Percentiles rank a stretch among this genome's conserved stretches.
Evolutionary conservation across 139 green algal genomes (phyloP).

Genomic region (Chlorella ohadii): DNA sequence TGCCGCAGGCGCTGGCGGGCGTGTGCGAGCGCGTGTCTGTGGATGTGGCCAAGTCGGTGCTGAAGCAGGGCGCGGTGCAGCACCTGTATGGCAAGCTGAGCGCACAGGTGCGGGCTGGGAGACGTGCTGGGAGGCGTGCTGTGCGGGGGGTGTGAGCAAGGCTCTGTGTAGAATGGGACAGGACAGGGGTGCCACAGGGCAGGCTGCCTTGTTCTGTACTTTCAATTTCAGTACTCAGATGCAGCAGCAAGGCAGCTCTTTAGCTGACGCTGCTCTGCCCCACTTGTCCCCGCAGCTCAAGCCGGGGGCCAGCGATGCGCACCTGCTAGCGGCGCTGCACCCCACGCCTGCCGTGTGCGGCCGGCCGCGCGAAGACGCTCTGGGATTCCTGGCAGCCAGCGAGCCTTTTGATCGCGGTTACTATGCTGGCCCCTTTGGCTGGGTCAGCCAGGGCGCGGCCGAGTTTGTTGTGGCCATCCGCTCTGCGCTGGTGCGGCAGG

Average conservation of each 20-base stretch:
- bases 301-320: slow-evolving; percentile 21
- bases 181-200: too few species aligned
- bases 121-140: background rate
- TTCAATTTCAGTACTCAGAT: too few species aligned
- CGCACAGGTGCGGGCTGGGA: slow-evolving; percentile 61
- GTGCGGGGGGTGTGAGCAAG: too few species aligned
- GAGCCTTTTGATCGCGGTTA: slow-evolving; percentile 97
- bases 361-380: slow-evolving; percentile 51
- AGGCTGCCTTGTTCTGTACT: background rate
- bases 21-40: slow-evolving; percentile 71
- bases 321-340: slow-evolving; percentile 81
- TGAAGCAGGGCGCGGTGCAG: slow-evolving; percentile 93
- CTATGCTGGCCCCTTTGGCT: slow-evolving; percentile 97
- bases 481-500: slow-evolving; percentile 82
- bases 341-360: slow-evolving; percentile 96
- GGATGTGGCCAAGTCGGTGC: slow-evolving; percentile 89
- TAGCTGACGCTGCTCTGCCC: too few species aligned
- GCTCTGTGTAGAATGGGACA: too few species aligned
- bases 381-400: slow-evolving; percentile 47
- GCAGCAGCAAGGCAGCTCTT: too few species aligned
- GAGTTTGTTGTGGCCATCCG: slow-evolving; percentile 99
- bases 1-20: slow-evolving; percentile 24
- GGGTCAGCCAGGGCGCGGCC: slow-evolving; percentile 77
- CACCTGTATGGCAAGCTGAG: slow-evolving; percentile 94
- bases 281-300: slow-evolving; percentile 27